These are phyloP conservation scores for Fusarium torreyae DNA, from an alignment of 2,329 filamentous ascomycete genomes.

Conservation along the genomic window DNA sequence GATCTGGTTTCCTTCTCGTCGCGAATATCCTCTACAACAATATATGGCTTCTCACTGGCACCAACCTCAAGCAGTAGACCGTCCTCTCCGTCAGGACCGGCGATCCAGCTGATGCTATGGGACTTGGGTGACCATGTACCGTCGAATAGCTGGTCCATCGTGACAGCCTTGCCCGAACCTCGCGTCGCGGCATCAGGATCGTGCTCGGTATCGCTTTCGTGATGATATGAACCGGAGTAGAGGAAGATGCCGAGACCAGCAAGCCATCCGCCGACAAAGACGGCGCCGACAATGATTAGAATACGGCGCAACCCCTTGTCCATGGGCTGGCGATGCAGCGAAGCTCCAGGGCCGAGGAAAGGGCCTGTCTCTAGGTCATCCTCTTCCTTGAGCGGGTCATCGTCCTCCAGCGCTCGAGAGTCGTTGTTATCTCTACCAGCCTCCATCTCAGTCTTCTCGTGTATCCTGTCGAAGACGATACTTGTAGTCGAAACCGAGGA, in stretches of 20 bases:
- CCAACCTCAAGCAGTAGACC: constrained; percentile 85
- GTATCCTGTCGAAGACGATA: constrained; percentile 83
- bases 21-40: constrained; percentile 90
- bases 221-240: constrained; percentile 74
- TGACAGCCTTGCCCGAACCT: constrained; percentile 80
- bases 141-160: constrained; percentile 77
- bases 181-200: constrained; percentile 76
- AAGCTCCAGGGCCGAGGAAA: constrained; percentile 62
- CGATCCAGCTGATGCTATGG: constrained; percentile 83
- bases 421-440: constrained; percentile 46
- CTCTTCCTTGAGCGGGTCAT: constrained; percentile 58
- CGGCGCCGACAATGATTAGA: constrained; percentile 71
- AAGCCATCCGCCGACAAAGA: constrained; percentile 78
- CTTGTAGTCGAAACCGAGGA: constrained; percentile 90
- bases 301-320: constrained; percentile 76
- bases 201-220: constrained; percentile 73
- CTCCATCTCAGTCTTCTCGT: constrained; percentile 65
- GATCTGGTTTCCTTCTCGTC: constrained; percentile 57
- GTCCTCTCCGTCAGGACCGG: constrained; percentile 82
- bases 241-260: constrained; percentile 78
- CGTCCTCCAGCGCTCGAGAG: constrained; percentile 60
- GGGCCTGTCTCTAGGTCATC: constrained; percentile 67
- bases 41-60: constrained; percentile 76
- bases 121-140: constrained; percentile 76
- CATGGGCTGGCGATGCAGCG: constrained; percentile 67